Evolutionary conservation across 2,329 filamentous ascomycete genomes (phyloP).

Genomic region (Talaromyces atroroseus): DNA sequence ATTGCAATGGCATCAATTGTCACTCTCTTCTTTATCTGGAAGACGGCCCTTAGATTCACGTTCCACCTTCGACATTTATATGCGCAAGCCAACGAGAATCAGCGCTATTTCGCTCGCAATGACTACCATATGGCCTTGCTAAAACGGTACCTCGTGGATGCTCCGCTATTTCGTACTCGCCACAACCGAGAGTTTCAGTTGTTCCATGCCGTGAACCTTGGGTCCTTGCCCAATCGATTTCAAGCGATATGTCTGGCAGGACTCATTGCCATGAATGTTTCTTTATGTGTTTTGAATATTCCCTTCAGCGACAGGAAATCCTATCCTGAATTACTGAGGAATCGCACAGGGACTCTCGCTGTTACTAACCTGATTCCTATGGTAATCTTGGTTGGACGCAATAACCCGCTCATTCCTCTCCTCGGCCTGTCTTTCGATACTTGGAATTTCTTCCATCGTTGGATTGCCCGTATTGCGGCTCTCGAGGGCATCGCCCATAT

Average conservation of each 20-base stretch:
- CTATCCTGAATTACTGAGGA: conserved; percentile 36
- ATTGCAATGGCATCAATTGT: conserved; percentile 54
- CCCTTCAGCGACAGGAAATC: conserved; percentile 33
- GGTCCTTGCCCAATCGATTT: conserved; percentile 43
- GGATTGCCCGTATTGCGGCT: conserved; percentile 69
- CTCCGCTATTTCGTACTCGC: conserved; percentile 39
- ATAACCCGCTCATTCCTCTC: conserved; percentile 78
- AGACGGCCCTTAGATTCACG: conserved; percentile 54
- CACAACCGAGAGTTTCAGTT: conserved; percentile 44
- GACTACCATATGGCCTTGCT: conserved; percentile 55
- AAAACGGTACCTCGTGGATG: conserved; percentile 59
- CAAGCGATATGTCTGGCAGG: conserved; percentile 38
- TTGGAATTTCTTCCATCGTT: conserved; percentile 82
- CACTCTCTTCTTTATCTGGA: conserved; percentile 61
- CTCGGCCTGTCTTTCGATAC: conserved; percentile 87
- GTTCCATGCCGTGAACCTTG: conserved; percentile 40
- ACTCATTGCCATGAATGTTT: conserved; percentile 41
- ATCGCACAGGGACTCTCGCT: conserved; percentile 67
- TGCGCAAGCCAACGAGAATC: conserved; percentile 71
- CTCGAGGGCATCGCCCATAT: conserved; percentile 65
- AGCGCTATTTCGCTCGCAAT: conserved; percentile 69
- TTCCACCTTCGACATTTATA: conserved; percentile 68
- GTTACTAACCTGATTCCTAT: conserved; percentile 84
- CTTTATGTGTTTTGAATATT: conserved; percentile 46
- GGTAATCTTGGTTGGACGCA: conserved; percentile 78